Percentiles rank a stretch among this genome's conserved stretches.
These are phyloP conservation scores for Botrytis hyacinthi DNA, from an alignment of 2,329 filamentous ascomycete genomes.

Conservation along the genomic window DNA sequence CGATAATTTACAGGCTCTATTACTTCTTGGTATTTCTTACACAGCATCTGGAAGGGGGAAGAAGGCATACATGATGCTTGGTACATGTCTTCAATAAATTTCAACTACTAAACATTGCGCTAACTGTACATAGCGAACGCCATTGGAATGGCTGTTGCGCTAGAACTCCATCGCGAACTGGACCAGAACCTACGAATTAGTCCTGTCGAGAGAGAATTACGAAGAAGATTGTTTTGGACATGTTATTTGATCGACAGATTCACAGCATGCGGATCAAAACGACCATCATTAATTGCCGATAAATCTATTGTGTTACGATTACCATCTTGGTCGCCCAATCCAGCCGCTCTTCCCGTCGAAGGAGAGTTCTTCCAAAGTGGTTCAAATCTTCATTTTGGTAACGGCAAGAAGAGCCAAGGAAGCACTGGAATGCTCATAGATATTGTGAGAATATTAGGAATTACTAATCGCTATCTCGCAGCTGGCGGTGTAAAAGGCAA, in stretches of 20 bases:
- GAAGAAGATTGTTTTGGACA: slow-evolving; percentile 82
- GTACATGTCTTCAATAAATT: slow-evolving; percentile 47
- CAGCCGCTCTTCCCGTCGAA: slow-evolving; percentile 61
- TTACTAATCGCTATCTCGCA: slow-evolving; percentile 79
- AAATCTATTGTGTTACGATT: slow-evolving; percentile 72
- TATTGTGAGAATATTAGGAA: slow-evolving; percentile 77
- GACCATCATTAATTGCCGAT: slow-evolving; percentile 77
- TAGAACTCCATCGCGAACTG: slow-evolving; percentile 77
- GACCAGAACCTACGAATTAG: slow-evolving; percentile 61
- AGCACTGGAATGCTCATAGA: slow-evolving; percentile 81
- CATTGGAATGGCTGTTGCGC: slow-evolving; percentile 77
- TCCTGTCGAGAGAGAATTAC: slow-evolving; percentile 69
- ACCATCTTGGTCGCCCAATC: slow-evolving; percentile 68
- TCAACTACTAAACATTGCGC: slow-evolving; percentile 25
- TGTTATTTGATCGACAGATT: slow-evolving; percentile 88
- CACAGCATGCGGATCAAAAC: slow-evolving; percentile 74
- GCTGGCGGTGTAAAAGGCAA: slow-evolving; percentile 72
- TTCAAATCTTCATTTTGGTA: slow-evolving; percentile 69
- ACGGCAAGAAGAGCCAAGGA: slow-evolving; percentile 68
- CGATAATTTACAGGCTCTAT: slow-evolving; percentile 71
- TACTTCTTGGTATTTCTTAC: slow-evolving; percentile 73
- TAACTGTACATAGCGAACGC: slow-evolving; percentile 59
- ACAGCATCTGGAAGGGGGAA: slow-evolving; percentile 77
- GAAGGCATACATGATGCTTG: slow-evolving; percentile 82
- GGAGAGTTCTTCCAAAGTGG: slow-evolving; percentile 79